Conservation (phyloP, 306 rosid species). For the Hylodesmum podocarpum region DNA sequence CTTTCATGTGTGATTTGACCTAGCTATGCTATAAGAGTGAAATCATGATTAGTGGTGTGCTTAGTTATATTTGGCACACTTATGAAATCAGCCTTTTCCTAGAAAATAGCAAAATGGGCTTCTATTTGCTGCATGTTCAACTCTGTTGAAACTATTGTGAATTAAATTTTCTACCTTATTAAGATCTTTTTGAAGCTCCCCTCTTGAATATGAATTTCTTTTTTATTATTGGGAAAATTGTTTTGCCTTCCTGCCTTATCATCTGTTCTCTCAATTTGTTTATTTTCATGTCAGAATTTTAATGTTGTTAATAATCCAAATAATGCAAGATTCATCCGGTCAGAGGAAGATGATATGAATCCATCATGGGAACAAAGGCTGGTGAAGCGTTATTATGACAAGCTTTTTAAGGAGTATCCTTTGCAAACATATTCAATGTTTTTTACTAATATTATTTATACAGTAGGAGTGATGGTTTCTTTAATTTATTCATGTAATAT, state of each 20-base stretch:
- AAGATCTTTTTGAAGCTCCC: neutral
- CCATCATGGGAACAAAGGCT: conserved; percentile 97
- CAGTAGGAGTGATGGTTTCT: neutral
- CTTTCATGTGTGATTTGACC: neutral
- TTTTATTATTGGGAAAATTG: neutral
- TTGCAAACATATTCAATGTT: conserved; percentile 5
- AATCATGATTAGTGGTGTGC: neutral
- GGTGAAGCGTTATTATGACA: conserved; percentile 89
- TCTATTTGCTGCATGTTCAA: neutral
- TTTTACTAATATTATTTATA: neutral
- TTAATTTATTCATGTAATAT: neutral
- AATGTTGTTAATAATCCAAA: conserved; percentile 32
- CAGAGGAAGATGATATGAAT: conserved; percentile 90
- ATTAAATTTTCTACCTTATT: neutral
- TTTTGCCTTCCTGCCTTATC: neutral
- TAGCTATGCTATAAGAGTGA: neutral
- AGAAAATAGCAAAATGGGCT: neutral
- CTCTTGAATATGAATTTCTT: neutral
- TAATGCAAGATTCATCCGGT: conserved; percentile 78
- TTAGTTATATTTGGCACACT: conserved; percentile 17
- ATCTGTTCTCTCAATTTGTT: conserved; percentile 23
- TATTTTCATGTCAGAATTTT: conserved; percentile 25
- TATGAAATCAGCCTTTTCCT: conserved; percentile 6
- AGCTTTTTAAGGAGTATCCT: conserved; percentile 99
- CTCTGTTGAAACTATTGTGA: neutral